Conservation (phyloP, 23 red algal genomes). For the Gracilaria caudata region DNA sequence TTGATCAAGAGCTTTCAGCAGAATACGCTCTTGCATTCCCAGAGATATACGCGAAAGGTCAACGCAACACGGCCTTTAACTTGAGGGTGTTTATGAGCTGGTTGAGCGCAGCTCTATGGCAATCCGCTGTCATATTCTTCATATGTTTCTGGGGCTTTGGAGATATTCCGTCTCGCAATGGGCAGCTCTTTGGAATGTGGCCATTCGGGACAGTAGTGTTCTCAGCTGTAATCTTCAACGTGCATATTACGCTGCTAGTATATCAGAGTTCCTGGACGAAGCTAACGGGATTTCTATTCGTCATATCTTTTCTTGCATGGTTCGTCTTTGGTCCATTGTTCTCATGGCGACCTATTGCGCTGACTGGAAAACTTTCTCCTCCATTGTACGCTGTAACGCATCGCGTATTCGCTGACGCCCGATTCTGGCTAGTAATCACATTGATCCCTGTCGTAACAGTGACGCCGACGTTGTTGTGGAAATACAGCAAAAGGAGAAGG, state of each 20-base stretch:
- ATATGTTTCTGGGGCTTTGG: constrained; percentile 63
- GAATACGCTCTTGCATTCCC: constrained; percentile 88
- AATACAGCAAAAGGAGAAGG: constrained; percentile 45
- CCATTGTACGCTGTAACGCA: constrained; percentile 62
- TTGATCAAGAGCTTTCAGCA: constrained; percentile 88
- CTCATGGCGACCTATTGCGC: constrained; percentile 49
- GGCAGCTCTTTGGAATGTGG: constrained; percentile 79
- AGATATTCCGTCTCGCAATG: constrained; percentile 58
- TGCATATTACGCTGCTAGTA: constrained; percentile 50
- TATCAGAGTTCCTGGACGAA: constrained; percentile 82
- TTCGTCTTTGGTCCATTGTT: constrained; percentile 66
- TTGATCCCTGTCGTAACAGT: constrained; percentile 56
- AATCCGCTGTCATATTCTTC: constrained; percentile 87
- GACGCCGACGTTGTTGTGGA: constrained; percentile 49
- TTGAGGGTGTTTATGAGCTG: constrained; percentile 82
- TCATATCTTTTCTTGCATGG: constrained; percentile 63
- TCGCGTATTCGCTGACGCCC: constrained; percentile 63
- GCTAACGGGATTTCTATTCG: constrained; percentile 37
- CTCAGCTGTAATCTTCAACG: constrained; percentile 54
- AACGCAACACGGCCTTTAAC: constrained; percentile 68
- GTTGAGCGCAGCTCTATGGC: constrained; percentile 72
- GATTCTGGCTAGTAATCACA: constrained; percentile 65
- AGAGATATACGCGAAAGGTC: constrained; percentile 86
- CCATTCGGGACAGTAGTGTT: constrained; percentile 60
- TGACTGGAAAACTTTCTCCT: constrained; percentile 46